A percentile compares a stretch with the other conserved stretches of the same genome.
phyloP scores from a whole-genome alignment of 129 eudicot genomes.

The Pseudognaphalium luteoalbum region DNA sequence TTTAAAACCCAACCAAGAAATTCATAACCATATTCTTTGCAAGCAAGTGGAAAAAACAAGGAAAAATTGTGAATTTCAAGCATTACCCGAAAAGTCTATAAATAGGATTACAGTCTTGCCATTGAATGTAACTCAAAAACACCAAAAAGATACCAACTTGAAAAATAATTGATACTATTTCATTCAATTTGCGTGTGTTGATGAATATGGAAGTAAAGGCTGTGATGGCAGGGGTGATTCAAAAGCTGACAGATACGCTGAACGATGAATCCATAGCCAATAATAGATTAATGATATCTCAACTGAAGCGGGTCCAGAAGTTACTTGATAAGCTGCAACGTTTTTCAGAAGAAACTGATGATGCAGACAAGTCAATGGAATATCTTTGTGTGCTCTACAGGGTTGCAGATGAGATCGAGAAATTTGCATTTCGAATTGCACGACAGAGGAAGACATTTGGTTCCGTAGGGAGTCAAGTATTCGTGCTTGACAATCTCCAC shows the following conservation, averaged over 20 bases:
- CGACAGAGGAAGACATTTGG: constrained; percentile 37
- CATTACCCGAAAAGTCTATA: neutral
- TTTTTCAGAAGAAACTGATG: constrained; percentile 10
- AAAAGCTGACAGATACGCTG: constrained; percentile 40
- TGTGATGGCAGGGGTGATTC: constrained; percentile 29
- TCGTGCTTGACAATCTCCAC: constrained; percentile 28
- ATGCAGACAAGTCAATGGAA: neutral
- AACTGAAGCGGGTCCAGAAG: constrained; percentile 25
- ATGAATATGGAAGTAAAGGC: constrained; percentile 39
- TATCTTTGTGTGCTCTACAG: constrained; percentile 32
- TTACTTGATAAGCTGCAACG: constrained; percentile 25
- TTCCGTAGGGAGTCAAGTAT: constrained; percentile 29
- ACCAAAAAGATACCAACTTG: neutral
- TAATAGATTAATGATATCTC: constrained; percentile 24
- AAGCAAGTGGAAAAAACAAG: constrained; percentile 5
- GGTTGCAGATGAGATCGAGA: constrained; percentile 45
- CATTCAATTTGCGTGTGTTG: neutral
- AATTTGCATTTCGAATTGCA: constrained; percentile 28
- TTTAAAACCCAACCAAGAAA: neutral
- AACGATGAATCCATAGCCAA: constrained; percentile 24
- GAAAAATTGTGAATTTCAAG: constrained; percentile 4
- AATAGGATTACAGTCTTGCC: neutral
- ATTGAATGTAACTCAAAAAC: neutral
- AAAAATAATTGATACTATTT: neutral
- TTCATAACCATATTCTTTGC: neutral